These are phyloP conservation scores for Cenchrus fungigraminus DNA, from an alignment of 176 grass and related monocot genomes.

Conservation along the genomic window DNA sequence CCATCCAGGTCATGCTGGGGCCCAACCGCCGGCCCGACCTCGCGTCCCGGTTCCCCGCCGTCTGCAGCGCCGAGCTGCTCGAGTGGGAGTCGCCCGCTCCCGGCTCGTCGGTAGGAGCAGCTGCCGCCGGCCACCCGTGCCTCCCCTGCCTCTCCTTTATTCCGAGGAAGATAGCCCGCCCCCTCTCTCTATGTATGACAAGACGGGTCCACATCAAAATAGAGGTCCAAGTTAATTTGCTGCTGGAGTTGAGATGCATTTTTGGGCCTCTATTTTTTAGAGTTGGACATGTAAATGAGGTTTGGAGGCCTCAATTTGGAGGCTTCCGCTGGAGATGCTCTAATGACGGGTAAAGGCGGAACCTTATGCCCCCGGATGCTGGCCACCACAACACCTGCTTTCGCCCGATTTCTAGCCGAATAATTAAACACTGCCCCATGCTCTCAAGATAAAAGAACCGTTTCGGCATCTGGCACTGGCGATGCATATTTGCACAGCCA, in stretches of 20 bases:
- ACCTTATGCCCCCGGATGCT: conserved; percentile 63
- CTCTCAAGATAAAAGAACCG: conserved; percentile 15
- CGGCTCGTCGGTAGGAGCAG: too few species aligned
- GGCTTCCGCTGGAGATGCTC: too few species aligned
- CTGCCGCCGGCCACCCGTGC: conserved; percentile 7
- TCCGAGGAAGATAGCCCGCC: too few species aligned
- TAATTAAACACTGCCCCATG: conserved; percentile 43
- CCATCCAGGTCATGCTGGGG: conserved; percentile 60
- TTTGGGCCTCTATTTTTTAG: too few species aligned
- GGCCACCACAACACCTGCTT: conserved; percentile 9
- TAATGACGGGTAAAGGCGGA: conserved; percentile 56
- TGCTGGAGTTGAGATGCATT: too few species aligned
- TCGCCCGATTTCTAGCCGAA: conserved; percentile 36
- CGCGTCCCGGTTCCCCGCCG: conserved; percentile 49
- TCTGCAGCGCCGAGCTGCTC: conserved; percentile 59
- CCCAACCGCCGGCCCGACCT: conserved; percentile 41
- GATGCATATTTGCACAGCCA: not conserved
- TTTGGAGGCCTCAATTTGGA: too few species aligned
- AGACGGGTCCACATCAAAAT: too few species aligned
- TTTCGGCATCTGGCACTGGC: conserved; percentile 8
- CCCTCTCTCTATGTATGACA: too few species aligned
- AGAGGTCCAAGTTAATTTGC: too few species aligned
- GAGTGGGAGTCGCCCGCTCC: conserved; percentile 59
- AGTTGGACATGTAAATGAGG: too few species aligned
- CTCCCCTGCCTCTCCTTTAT: too few species aligned